Conservation (phyloP, 2,329 filamentous ascomycete genomes). For the Acrocalymma vagum region DNA sequence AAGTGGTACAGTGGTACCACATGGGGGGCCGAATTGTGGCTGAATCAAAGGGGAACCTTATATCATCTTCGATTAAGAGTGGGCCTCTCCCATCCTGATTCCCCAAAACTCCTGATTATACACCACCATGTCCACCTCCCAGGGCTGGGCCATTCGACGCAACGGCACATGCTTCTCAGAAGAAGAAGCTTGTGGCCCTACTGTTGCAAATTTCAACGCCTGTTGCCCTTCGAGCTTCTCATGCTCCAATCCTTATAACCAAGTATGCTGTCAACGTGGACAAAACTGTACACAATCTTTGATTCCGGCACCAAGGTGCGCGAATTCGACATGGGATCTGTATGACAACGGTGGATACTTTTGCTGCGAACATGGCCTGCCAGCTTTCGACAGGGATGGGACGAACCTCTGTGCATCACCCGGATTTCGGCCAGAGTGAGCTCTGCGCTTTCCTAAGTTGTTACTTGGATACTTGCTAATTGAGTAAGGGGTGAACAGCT, state of each 20-base stretch:
- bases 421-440: no score
- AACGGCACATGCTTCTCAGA: conserved; percentile 5
- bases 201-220: neutral
- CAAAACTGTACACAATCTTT: conserved; percentile 3
- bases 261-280: conserved; percentile 12
- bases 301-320: conserved; percentile 4
- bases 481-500: neutral
- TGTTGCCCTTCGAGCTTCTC: conserved; percentile 12
- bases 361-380: conserved; percentile 15
- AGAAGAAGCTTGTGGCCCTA: conserved; percentile 3
- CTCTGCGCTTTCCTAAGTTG: no score
- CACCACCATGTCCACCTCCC: no score
- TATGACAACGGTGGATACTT: conserved; percentile 20
- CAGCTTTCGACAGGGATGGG: conserved; percentile 5
- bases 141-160: conserved; percentile 15
- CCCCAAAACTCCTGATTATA: no score
- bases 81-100: no score
- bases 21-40: no score
- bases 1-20: no score
- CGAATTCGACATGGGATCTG: conserved; percentile 19
- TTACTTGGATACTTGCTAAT: no score
- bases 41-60: no score
- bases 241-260: conserved; percentile 14
- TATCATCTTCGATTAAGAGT: no score
- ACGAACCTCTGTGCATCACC: conserved; percentile 13